Evolutionary conservation across 345 rosid species (phyloP).

Genomic region (Pistacia atlantica): DNA sequence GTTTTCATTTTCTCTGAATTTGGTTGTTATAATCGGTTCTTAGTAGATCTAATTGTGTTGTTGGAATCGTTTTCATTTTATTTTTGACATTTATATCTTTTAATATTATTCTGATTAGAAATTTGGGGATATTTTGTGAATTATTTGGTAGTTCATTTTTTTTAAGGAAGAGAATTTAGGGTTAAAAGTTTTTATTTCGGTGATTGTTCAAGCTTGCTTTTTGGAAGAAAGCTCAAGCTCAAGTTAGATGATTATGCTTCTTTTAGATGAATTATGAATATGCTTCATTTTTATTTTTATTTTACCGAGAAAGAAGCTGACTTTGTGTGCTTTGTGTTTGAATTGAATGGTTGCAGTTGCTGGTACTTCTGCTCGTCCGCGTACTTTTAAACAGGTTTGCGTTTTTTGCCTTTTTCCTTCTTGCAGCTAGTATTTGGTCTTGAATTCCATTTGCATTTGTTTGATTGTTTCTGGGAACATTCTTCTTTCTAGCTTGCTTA

Average conservation of each 20-base stretch:
- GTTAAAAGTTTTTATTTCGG: neutral
- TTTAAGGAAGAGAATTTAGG: neutral
- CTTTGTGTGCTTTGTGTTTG: neutral
- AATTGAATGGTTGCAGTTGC: constrained; percentile 60
- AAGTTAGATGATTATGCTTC: too few relatives aligned
- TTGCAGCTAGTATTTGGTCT: neutral
- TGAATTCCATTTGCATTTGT: neutral
- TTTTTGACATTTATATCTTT: too few relatives aligned
- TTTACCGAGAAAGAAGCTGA: neutral
- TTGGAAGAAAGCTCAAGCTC: neutral
- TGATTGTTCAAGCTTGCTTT: neutral
- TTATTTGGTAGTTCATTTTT: neutral
- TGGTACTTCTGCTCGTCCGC: constrained; percentile 84
- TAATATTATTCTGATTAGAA: too few relatives aligned
- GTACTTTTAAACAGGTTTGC: constrained; percentile 72
- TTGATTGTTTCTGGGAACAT: neutral
- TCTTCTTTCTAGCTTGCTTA: neutral
- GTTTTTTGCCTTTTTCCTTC: neutral
- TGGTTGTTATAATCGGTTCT: neutral
- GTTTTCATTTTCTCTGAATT: constrained; percentile 5
- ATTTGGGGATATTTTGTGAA: too few relatives aligned
- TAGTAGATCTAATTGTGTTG: neutral
- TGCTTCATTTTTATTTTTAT: neutral
- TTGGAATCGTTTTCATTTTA: too few relatives aligned
- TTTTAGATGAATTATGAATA: neutral